phyloP scores from a whole-genome alignment of 257 asterid genomes.

The Capsicum rhomboideum region DNA sequence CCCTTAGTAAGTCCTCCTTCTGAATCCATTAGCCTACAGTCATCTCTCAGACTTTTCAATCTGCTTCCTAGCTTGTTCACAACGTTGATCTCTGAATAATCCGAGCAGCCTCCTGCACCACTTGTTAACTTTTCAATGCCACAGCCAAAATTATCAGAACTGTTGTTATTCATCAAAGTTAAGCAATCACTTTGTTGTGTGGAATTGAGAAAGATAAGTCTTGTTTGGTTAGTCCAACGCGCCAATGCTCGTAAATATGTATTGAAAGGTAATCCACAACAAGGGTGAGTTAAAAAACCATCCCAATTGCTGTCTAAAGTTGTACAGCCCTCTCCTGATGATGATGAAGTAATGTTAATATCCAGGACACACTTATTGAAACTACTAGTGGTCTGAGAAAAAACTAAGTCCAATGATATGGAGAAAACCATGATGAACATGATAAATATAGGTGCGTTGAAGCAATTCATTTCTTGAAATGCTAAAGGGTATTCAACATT shows the following conservation, averaged over 20 bases:
- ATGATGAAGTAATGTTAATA: slow-evolving; percentile 13
- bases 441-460: background rate
- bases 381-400: background rate
- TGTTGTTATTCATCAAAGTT: slow-evolving; percentile 5
- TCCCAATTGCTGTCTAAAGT: slow-evolving; percentile 29
- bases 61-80: slow-evolving; percentile 19
- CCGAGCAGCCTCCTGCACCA: slow-evolving; percentile 60
- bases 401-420: slow-evolving; percentile 6
- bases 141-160: slow-evolving; percentile 19
- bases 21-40: slow-evolving; percentile 33
- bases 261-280: slow-evolving; percentile 25
- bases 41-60: slow-evolving; percentile 21
- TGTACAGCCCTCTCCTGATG: slow-evolving; percentile 15
- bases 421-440: background rate
- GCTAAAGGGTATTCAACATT: background rate
- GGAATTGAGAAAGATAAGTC: slow-evolving; percentile 32
- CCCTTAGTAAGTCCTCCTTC: slow-evolving; percentile 13
- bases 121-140: slow-evolving; percentile 48
- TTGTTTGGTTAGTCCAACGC: slow-evolving; percentile 31
- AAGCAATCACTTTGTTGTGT: slow-evolving; percentile 36
- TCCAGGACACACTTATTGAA: slow-evolving; percentile 31
- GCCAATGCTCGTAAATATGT: slow-evolving; percentile 40
- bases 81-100: slow-evolving; percentile 36
- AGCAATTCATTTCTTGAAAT: slow-evolving; percentile 16
- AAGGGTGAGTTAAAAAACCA: slow-evolving; percentile 31